phyloP scores from a whole-genome alignment of 768 basidiomycete species.

The Podaxis sp. region DNA sequence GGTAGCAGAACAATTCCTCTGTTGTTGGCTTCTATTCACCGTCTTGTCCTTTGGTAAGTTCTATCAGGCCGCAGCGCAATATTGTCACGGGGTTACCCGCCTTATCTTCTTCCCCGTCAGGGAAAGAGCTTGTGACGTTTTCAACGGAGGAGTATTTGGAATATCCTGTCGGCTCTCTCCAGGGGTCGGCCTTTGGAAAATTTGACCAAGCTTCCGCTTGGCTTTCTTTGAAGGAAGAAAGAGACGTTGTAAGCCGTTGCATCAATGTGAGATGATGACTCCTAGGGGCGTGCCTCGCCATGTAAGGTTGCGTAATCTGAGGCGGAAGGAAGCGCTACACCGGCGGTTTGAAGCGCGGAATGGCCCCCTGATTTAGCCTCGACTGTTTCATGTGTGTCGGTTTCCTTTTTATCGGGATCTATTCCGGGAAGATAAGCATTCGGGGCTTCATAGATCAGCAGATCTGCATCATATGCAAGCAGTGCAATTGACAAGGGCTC shows the following conservation, averaged over 20 bases:
- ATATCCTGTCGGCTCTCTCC: conserved; percentile 43
- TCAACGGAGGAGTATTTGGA: conserved; percentile 41
- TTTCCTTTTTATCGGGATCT: conserved; percentile 52
- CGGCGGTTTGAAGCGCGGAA: conserved; percentile 91
- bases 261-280: conserved; percentile 58
- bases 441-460: conserved; percentile 86
- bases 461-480: conserved; percentile 60
- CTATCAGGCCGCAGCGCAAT: conserved; percentile 58
- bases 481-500: conserved; percentile 65
- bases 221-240: conserved; percentile 43
- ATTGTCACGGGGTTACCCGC: conserved; percentile 45
- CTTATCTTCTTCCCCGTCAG: conserved; percentile 24
- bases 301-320: conserved; percentile 49
- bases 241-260: conserved; percentile 46
- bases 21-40: conserved; percentile 40
- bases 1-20: conserved; percentile 52
- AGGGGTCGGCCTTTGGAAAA: conserved; percentile 50
- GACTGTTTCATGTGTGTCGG: conserved; percentile 58
- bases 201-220: conserved; percentile 53
- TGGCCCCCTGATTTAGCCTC: conserved; percentile 79
- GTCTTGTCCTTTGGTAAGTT: conserved; percentile 34
- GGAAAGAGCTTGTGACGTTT: conserved; percentile 30
- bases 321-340: conserved; percentile 70
- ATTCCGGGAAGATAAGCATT: conserved; percentile 76
- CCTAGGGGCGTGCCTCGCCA: conserved; percentile 58